These are phyloP conservation scores for Xylogone sp. DNA, from an alignment of 2,329 filamentous ascomycete genomes.

Conservation along the genomic window DNA sequence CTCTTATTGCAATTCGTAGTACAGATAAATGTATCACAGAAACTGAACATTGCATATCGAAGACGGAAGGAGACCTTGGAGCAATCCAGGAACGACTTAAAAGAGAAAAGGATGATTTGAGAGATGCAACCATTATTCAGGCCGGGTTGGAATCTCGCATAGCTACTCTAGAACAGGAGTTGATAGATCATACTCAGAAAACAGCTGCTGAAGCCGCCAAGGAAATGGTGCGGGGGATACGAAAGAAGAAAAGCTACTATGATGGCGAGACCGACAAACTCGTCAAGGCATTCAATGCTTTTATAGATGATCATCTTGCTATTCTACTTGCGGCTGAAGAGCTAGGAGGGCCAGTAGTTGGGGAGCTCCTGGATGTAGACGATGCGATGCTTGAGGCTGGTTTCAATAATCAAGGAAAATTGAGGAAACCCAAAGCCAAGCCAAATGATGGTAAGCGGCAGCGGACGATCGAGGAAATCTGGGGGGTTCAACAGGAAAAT, in stretches of 20 bases:
- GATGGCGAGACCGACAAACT: slow-evolving; percentile 58
- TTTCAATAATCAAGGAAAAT: slow-evolving; percentile 56
- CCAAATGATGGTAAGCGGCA: slow-evolving; percentile 49
- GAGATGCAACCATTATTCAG: slow-evolving; percentile 53
- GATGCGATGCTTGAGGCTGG: slow-evolving; percentile 55
- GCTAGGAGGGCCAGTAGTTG: slow-evolving; percentile 77
- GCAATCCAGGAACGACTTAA: slow-evolving; percentile 45
- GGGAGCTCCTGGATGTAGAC: slow-evolving; percentile 65
- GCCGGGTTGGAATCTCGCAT: slow-evolving; percentile 55
- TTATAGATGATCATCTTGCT: slow-evolving; percentile 68
- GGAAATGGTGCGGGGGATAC: slow-evolving; percentile 59
- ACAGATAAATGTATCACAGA: slow-evolving; percentile 62
- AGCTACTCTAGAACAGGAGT: slow-evolving; percentile 51
- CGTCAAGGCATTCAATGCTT: slow-evolving; percentile 61
- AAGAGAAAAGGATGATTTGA: slow-evolving; percentile 44
- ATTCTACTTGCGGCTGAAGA: slow-evolving; percentile 79
- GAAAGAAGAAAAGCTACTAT: slow-evolving; percentile 54
- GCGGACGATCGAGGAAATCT: slow-evolving; percentile 61
- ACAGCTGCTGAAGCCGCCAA: slow-evolving; percentile 57
- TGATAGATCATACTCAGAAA: slow-evolving; percentile 54
- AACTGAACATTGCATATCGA: slow-evolving; percentile 54
- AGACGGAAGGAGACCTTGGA: slow-evolving; percentile 39
- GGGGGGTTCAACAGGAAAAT: slow-evolving; percentile 34
- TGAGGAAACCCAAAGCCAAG: slow-evolving; percentile 42
- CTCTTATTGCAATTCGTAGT: slow-evolving; percentile 66